Base-by-base conservation (phyloP, 106 monocot genomes). In the Phalaenopsis aphrodite region DNA sequence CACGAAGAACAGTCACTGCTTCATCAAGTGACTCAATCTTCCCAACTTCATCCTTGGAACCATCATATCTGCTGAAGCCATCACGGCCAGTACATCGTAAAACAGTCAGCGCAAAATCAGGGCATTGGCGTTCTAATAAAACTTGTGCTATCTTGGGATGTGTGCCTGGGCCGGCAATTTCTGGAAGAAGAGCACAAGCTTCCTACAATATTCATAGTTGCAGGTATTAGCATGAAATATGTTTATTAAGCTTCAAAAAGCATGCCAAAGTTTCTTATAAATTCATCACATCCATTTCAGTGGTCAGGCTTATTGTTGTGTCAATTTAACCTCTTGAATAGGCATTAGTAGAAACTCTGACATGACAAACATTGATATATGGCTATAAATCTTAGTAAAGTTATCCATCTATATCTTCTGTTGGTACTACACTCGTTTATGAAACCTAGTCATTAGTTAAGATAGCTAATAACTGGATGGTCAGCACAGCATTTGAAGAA, bases 141-240 rank as follows among this genome's bases (percentile, higher is more conserved):
- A 98, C 94, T 85, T 90, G 87, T 49, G 89, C 86, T 79, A 98
- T 83, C 78, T 90, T 98, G 23, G 90, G 90, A 84, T 98, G 97
- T 69, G 88, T 92, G 66, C 92, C 86, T 78, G 85, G 86, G 56
- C 88, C 78, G 75, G 89, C 84, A 80, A 94, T 94, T 88, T 94
- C 80, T 72, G 88, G 90, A 23, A 98, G 94, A 78, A 94, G 86
- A 80, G 43, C 41, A 18, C 76, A 86, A 80, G 91, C 89, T 83
- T 92, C 89, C 97, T 98, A 78, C 72, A 19, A 56, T 69, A 66
- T 65, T 75, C 18, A 19, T 21, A n/a, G 42, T 42, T 45, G n/a
- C 2, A 19, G 18, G 74, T 19, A 42, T 74, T 74, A 74, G 74
- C 42, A 74, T 42, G 74, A 74, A 74, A n/a, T 68, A 37, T 36